Conservation (phyloP, 768 basidiomycete species). For the Boletus coccyginus region DNA sequence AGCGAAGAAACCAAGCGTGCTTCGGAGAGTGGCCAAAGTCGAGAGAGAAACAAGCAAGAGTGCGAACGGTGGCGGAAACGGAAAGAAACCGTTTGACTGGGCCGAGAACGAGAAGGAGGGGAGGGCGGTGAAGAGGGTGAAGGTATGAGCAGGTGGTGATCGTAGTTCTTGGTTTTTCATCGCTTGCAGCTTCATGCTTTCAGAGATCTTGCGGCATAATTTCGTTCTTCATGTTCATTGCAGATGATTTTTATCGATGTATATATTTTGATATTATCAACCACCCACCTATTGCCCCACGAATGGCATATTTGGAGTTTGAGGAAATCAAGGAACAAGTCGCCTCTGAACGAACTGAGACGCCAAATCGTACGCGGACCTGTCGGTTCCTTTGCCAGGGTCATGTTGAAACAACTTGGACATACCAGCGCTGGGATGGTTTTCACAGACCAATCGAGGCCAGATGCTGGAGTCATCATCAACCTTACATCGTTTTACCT, state of each 20-base stretch:
- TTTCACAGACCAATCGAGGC: no score
- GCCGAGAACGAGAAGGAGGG: slow-evolving; percentile 68
- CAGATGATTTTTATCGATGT: background rate
- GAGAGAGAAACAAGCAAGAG: slow-evolving; percentile 1
- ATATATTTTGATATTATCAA: background rate
- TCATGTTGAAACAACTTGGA: no score
- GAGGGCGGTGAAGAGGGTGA: slow-evolving; percentile 16
- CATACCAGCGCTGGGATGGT: no score
- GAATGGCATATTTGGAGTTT: background rate
- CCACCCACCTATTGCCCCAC: background rate
- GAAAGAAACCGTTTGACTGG: slow-evolving; percentile 52
- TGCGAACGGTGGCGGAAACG: background rate
- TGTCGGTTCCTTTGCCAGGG: no score
- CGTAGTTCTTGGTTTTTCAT: background rate
- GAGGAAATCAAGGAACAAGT: no score
- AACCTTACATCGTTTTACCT: no score
- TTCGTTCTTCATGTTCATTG: slow-evolving; percentile 15
- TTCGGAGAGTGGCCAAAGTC: slow-evolving; percentile 6
- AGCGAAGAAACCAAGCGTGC: slow-evolving; percentile 28
- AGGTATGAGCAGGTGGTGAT: slow-evolving; percentile 1
- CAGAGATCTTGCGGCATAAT: background rate
- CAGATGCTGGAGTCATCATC: no score
- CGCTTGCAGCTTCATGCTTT: slow-evolving; percentile 11
- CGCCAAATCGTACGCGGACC: no score
- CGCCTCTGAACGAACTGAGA: no score